These are phyloP conservation scores for Rhizophlyctis rosea DNA, from an alignment of 192 early-diverging fungal species.

Conservation along the genomic window DNA sequence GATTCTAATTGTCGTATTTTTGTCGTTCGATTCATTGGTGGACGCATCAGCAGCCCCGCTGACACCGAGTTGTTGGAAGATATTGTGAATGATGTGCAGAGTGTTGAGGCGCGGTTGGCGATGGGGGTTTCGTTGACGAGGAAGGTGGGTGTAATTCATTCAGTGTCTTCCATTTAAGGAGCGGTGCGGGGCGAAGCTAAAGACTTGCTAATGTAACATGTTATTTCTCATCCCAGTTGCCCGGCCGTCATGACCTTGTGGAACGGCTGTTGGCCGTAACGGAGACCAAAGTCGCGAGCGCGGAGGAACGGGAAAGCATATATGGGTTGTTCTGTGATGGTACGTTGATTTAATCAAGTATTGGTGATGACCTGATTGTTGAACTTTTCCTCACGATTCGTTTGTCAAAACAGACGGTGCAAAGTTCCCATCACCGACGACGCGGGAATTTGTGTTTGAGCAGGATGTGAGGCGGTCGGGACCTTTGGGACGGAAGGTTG, in stretches of 20 bases:
- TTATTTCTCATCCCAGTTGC: too few relatives aligned
- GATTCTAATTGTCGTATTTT: too few relatives aligned
- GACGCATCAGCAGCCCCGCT: too few relatives aligned
- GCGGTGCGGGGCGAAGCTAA: conserved; percentile 18
- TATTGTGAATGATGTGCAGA: not conserved
- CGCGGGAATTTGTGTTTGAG: conserved; percentile 54
- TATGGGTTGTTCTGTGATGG: not conserved
- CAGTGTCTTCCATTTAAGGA: conserved; percentile 15
- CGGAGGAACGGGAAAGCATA: conserved; percentile 17
- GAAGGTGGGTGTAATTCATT: conserved; percentile 18
- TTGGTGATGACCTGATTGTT: not conserved
- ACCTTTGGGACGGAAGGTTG: conserved; percentile 8
- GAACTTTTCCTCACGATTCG: not conserved
- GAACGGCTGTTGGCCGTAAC: conserved; percentile 43
- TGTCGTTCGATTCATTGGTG: too few relatives aligned
- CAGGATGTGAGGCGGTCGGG: conserved; percentile 19
- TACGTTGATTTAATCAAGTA: not conserved
- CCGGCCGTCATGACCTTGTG: conserved; percentile 57
- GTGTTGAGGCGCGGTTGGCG: not conserved
- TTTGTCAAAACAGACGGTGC: conserved; percentile 38
- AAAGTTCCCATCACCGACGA: conserved; percentile 47
- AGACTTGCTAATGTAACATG: too few relatives aligned
- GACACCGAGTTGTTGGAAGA: too few relatives aligned
- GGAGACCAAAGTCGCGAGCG: conserved; percentile 44
- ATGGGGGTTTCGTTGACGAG: conserved; percentile 1